phyloP scores from a whole-genome alignment of 2,329 filamentous ascomycete genomes.

The Neopestalotiopsis clavispora region DNA sequence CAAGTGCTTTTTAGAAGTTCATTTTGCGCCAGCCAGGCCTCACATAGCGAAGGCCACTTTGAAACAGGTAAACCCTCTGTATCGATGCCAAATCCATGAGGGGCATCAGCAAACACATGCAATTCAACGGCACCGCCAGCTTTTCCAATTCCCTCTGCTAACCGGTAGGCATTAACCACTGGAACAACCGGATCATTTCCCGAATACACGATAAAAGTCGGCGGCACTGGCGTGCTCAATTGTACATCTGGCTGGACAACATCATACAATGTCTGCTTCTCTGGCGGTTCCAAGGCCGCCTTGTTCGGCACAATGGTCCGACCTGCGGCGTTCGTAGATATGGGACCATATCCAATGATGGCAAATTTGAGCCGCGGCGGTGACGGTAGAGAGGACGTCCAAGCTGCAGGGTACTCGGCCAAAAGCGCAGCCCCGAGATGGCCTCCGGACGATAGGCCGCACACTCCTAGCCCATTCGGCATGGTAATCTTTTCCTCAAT shows the following conservation, averaged over 20 bases:
- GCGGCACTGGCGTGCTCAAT: constrained; percentile 21
- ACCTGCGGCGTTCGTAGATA: constrained; percentile 27
- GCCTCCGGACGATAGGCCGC: constrained; percentile 28
- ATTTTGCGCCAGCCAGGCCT: constrained; percentile 24
- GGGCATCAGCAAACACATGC: constrained; percentile 26
- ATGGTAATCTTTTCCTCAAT: constrained; percentile 15
- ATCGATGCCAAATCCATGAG: constrained; percentile 27
- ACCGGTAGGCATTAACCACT: constrained; percentile 27
- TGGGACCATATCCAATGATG: constrained; percentile 30
- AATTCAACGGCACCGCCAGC: constrained; percentile 24
- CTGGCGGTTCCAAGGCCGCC: constrained; percentile 26
- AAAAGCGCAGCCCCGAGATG: constrained; percentile 27
- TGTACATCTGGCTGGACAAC: constrained; percentile 26
- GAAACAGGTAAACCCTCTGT: constrained; percentile 24
- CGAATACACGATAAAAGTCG: constrained; percentile 27
- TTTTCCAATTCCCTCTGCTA: constrained; percentile 22
- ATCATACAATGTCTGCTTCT: constrained; percentile 28
- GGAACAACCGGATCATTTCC: constrained; percentile 26
- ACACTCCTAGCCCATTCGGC: constrained; percentile 19
- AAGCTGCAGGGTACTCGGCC: constrained; percentile 24
- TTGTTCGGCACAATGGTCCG: constrained; percentile 26
- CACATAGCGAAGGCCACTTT: constrained; percentile 24
- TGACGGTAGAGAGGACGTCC: constrained; percentile 18
- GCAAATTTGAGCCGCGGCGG: constrained; percentile 24
- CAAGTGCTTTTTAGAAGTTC: constrained; percentile 5